These are phyloP conservation scores for Cynara cardunculus DNA, from an alignment of 129 eudicot species.

Conservation along the genomic window DNA sequence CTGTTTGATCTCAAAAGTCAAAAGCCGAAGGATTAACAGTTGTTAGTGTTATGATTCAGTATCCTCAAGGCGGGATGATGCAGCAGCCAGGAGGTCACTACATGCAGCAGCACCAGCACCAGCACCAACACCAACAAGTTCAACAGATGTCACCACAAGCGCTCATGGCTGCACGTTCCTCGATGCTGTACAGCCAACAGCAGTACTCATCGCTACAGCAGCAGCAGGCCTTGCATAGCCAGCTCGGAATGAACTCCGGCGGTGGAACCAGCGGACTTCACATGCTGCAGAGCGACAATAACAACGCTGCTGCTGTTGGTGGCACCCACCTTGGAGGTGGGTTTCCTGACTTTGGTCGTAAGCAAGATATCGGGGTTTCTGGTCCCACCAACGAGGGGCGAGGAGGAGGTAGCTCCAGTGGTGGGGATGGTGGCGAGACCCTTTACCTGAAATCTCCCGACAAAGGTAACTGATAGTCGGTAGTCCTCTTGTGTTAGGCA, in stretches of 20 bases:
- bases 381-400: constrained; percentile 30
- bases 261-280: constrained; percentile 47
- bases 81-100: constrained; percentile 70
- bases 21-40: background rate
- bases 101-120: constrained; percentile 51
- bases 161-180: constrained; percentile 71
- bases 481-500: constrained; percentile 8
- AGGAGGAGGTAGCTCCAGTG: constrained; percentile 35
- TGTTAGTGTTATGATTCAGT: constrained; percentile 32
- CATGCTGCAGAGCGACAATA: constrained; percentile 61
- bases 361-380: constrained; percentile 35
- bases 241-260: constrained; percentile 58
- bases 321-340: constrained; percentile 35
- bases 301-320: constrained; percentile 13
- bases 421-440: constrained; percentile 44
- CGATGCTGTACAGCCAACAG: constrained; percentile 69
- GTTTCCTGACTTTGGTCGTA: constrained; percentile 49
- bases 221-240: constrained; percentile 60
- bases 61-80: constrained; percentile 52
- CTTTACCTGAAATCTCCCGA: constrained; percentile 52
- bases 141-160: constrained; percentile 69
- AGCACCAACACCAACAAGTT: constrained; percentile 55
- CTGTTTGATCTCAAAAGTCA: too few relatives aligned
- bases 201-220: constrained; percentile 57
- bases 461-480: constrained; percentile 37